Conservation (phyloP, 306 rosid species). For the Ziziphus jujuba region DNA sequence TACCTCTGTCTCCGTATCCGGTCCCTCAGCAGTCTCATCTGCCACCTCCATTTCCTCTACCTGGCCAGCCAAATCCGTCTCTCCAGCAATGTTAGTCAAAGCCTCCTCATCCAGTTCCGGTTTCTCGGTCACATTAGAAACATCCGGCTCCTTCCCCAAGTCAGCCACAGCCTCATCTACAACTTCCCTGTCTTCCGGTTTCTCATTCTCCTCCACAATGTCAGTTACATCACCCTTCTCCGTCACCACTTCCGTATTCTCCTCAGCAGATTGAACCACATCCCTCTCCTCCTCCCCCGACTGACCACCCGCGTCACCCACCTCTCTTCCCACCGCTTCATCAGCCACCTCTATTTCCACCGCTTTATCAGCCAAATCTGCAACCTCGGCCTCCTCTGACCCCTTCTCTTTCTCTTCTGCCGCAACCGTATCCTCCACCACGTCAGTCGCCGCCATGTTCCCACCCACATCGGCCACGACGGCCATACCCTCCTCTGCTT, state of each 20-base stretch:
- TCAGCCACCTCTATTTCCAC: background rate
- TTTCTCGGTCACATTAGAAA: background rate
- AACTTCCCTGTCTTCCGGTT: slow-evolving; percentile 2
- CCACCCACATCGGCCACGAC: background rate
- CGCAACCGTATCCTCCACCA: slow-evolving; percentile 3
- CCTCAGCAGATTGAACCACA: slow-evolving; percentile 1
- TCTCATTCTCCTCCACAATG: slow-evolving; percentile 18
- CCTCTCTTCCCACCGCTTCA: too few species aligned
- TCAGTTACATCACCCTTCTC: slow-evolving; percentile 13
- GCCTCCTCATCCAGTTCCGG: background rate
- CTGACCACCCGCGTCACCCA: background rate
- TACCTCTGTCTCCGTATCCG: too few species aligned
- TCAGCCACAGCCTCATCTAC: background rate
- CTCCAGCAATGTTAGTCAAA: slow-evolving; percentile 10
- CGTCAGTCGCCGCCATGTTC: background rate
- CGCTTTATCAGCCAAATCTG: background rate
- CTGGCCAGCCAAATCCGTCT: slow-evolving; percentile 1
- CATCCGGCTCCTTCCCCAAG: slow-evolving; percentile 3
- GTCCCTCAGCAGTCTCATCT: slow-evolving; percentile 17
- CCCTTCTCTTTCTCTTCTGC: slow-evolving; percentile 2
- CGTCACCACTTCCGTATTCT: slow-evolving; percentile 7
- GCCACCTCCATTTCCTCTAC: slow-evolving; percentile 19
- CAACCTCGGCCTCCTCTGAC: slow-evolving; percentile 9
- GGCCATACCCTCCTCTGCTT: slow-evolving; percentile 13
- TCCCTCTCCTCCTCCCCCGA: slow-evolving; percentile 4